Conservation (phyloP, 1,284 basidiomycete species). For the Marasmius sp. region DNA sequence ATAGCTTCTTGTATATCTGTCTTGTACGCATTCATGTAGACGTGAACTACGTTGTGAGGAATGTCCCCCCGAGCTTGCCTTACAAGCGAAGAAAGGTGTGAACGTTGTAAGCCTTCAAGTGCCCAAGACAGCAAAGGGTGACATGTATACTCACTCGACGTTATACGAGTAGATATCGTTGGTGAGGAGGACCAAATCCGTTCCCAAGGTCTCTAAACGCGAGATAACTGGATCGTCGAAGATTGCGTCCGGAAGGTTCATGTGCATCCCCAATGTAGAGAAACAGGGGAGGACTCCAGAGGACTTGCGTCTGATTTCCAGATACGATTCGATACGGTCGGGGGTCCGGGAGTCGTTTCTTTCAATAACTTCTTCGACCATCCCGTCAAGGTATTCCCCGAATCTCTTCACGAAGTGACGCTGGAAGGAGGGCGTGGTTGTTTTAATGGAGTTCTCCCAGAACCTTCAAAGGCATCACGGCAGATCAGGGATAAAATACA, state of each 20-base stretch:
- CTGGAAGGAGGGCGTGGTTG: slow-evolving; percentile 14
- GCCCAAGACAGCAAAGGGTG: background rate
- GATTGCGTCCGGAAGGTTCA: slow-evolving; percentile 34
- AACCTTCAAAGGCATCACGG: slow-evolving; percentile 9
- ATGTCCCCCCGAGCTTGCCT: slow-evolving; percentile 33
- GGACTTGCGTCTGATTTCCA: slow-evolving; percentile 33
- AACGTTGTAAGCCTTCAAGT: no score
- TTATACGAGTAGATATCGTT: slow-evolving; percentile 39
- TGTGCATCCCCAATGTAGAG: slow-evolving; percentile 31
- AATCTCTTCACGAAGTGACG: slow-evolving; percentile 34
- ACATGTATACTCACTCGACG: slow-evolving; percentile 22
- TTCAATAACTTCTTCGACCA: slow-evolving; percentile 37
- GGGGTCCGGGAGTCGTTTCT: slow-evolving; percentile 28
- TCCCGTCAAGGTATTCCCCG: slow-evolving; percentile 30
- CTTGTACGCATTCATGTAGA: slow-evolving; percentile 35
- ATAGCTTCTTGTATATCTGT: slow-evolving; percentile 35
- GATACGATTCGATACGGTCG: slow-evolving; percentile 32
- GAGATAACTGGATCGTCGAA: slow-evolving; percentile 28
- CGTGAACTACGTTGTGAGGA: slow-evolving; percentile 37
- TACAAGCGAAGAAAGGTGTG: background rate
- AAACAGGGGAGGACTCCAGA: slow-evolving; percentile 32
- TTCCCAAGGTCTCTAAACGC: slow-evolving; percentile 10
- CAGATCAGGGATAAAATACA: background rate
- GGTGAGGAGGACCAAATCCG: slow-evolving; percentile 20
- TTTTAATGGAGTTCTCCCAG: slow-evolving; percentile 16